Evolutionary conservation across 805 yeast genomes (phyloP).

Genomic region (Barnettozyma pratensis): DNA sequence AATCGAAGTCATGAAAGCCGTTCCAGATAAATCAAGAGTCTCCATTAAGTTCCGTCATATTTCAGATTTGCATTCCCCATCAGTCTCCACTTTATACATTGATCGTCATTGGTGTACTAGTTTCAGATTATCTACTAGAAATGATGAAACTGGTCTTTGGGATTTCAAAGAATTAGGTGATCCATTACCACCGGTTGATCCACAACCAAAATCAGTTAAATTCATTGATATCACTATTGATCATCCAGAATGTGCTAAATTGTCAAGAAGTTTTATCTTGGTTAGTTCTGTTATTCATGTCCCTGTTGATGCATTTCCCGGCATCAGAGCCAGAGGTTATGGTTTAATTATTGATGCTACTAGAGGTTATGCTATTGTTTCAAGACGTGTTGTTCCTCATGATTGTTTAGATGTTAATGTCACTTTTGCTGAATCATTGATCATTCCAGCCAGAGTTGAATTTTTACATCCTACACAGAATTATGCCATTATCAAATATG

Average conservation of each 20-base stretch:
- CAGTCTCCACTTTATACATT: conserved; percentile 58
- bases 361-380: conserved; percentile 73
- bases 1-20: conserved; percentile 66
- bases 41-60: conserved; percentile 70
- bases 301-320: conserved; percentile 71
- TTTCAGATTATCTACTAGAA: conserved; percentile 63
- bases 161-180: conserved; percentile 45
- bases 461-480: conserved; percentile 86
- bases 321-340: conserved; percentile 54
- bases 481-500: conserved; percentile 78
- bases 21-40: conserved; percentile 74
- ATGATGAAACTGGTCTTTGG: conserved; percentile 55
- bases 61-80: conserved; percentile 72
- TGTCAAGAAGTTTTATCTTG: conserved; percentile 66
- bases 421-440: conserved; percentile 80
- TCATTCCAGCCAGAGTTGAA: conserved; percentile 73
- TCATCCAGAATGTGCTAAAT: conserved; percentile 43
- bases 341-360: conserved; percentile 81
- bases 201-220: conserved; percentile 58
- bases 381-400: conserved; percentile 78
- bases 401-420: conserved; percentile 66
- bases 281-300: conserved; percentile 62
- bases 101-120: conserved; percentile 84
- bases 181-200: conserved; percentile 50
- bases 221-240: conserved; percentile 66